Evolutionary conservation across 768 basidiomycete genomes (phyloP).

Genomic region (Hortiboletus flavorubellus): DNA sequence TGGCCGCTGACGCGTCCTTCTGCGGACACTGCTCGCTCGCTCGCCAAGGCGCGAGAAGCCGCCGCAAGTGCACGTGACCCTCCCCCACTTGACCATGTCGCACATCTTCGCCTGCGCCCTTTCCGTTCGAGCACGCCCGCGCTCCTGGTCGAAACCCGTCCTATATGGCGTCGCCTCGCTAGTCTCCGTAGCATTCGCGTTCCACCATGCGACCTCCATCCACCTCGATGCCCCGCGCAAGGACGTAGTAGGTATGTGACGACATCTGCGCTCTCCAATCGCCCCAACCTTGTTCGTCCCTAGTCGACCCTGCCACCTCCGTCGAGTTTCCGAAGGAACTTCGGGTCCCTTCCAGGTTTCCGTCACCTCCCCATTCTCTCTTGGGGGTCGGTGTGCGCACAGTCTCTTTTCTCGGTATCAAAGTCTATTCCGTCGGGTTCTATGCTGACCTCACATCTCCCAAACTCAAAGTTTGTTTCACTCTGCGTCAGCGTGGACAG

Average conservation of each 20-base stretch:
- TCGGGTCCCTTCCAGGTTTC: constrained; percentile 58
- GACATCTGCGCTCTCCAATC: background rate
- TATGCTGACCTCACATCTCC: constrained; percentile 80
- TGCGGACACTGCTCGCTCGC: background rate
- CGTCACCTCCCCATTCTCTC: constrained; percentile 61
- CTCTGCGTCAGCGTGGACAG: background rate
- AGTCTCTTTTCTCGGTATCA: constrained; percentile 83
- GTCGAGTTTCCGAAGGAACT: constrained; percentile 70
- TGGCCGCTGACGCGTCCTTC: constrained; percentile 29
- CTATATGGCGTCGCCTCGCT: constrained; percentile 35
- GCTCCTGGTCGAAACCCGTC: constrained; percentile 21
- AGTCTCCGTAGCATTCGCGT: constrained; percentile 26
- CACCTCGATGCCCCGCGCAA: constrained; percentile 44
- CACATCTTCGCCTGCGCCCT: background rate
- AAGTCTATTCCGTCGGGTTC: constrained; percentile 88
- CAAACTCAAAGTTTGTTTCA: constrained; percentile 47
- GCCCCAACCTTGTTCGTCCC: background rate
- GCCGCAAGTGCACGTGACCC: constrained; percentile 13
- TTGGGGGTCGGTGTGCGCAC: constrained; percentile 85
- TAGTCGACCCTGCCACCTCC: constrained; percentile 73
- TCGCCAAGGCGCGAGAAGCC: background rate
- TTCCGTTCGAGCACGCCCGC: background rate
- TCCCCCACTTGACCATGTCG: constrained; percentile 5
- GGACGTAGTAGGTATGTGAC: constrained; percentile 21
- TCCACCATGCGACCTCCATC: constrained; percentile 29